Evolutionary conservation across 495 filamentous ascomycete species (phyloP).

Genomic region (Daldinia childiae): DNA sequence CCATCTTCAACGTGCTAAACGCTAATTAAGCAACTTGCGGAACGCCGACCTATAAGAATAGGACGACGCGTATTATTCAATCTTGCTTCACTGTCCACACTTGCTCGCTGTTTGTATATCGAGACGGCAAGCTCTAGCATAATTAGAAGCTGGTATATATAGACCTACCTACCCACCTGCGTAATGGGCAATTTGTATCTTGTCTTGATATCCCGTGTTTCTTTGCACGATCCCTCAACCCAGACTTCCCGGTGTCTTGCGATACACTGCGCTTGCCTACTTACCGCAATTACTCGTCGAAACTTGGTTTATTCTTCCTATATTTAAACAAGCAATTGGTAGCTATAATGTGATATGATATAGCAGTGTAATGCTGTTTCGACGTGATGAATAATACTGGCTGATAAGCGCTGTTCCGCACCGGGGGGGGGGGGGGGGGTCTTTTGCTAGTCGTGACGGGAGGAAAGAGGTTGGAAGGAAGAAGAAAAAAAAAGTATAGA

Average conservation of each 20-base stretch:
- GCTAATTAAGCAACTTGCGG: slow-evolving; percentile 26
- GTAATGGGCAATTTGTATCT: too few relatives aligned
- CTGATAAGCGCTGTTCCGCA: too few relatives aligned
- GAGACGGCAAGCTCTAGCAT: slow-evolving; percentile 64
- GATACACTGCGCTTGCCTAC: background rate
- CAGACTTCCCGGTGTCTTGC: background rate
- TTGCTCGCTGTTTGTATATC: slow-evolving; percentile 55
- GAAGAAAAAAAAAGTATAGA: background rate
- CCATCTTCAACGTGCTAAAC: slow-evolving; percentile 33
- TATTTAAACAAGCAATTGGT: too few relatives aligned
- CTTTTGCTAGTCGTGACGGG: too few relatives aligned
- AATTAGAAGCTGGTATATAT: slow-evolving; percentile 51
- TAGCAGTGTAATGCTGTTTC: too few relatives aligned
- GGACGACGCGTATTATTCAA: slow-evolving; percentile 43
- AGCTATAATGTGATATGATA: too few relatives aligned
- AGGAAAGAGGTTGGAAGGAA: background rate
- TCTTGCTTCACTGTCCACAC: slow-evolving; percentile 67
- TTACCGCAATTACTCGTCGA: background rate
- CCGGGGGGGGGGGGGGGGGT: too few relatives aligned
- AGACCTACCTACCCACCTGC: slow-evolving; percentile 55
- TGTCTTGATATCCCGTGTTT: too few relatives aligned
- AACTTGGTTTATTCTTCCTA: background rate
- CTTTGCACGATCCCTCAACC: too few relatives aligned
- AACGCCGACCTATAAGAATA: slow-evolving; percentile 35
- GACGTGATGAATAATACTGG: too few relatives aligned